Base-by-base conservation (phyloP, 768 basidiomycete genomes). In the Trametes cingulata region DNA sequence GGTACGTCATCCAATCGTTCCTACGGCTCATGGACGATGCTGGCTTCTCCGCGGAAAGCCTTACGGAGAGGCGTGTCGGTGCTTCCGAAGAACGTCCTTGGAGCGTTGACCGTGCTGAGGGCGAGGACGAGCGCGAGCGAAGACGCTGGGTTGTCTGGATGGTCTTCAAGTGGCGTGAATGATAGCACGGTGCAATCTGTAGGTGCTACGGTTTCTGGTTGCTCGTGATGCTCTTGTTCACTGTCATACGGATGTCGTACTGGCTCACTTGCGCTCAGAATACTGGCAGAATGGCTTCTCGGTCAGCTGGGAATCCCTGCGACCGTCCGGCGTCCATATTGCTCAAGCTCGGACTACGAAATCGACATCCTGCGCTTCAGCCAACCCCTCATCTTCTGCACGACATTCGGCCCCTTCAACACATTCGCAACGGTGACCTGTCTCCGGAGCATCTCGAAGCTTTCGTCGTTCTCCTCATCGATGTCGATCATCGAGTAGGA, bases 131-230 rank as follows among this genome's bases (percentile, higher is more conserved):
- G 41, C 75, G 68, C n/a, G 87, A 88, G 64, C 77, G 87, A 65
- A 79, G 88, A 62, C 73, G 79, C 20, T 91, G 90, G 89, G 77
- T 91, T 19, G 76, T 92, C 42, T 90, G 87, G 84, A 80, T 89
- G 60, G 42, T 51, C 8, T 54, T 72, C 36, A 69, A 61, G 51
- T 68, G 71, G 69, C 19, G 20, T 10, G 40, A 54, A 1, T 40
- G 25, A 25, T 59, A 43, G 24, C 2, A 17, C 27, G 17, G 0
- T 2, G 19, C 19, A 7, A 22, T 14, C n/a, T 33, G 56, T 33
- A 33, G 20, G 17, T 41, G 15, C 2, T 15, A 33, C 10, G 58
- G 50, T 59, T 52, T 19, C 50, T 42, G 40, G 24, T n/a, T n/a
- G 29, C 10, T 33, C 29, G 29, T 33, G 29, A 10, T n/a, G n/a